Evolutionary conservation across 257 asterid species (phyloP).

Genomic region (Nicotiana attenuata): DNA sequence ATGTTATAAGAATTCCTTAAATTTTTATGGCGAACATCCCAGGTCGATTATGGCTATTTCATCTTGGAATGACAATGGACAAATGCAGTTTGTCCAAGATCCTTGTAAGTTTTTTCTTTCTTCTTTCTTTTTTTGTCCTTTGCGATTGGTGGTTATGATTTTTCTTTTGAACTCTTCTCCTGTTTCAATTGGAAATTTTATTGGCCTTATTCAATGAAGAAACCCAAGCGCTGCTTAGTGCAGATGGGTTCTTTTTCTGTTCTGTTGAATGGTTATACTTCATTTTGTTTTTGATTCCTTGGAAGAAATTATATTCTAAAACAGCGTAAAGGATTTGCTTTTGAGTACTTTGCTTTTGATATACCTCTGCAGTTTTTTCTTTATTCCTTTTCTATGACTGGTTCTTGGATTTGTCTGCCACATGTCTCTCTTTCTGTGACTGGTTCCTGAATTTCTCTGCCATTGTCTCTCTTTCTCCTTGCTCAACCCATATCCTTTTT

Average conservation of each 20-base stretch:
- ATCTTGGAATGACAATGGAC: conserved; percentile 99
- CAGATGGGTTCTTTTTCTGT: neutral
- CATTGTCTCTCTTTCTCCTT: neutral
- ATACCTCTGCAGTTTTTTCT: neutral
- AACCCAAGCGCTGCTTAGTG: neutral
- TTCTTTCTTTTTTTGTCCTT: neutral
- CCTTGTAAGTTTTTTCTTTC: conserved; percentile 58
- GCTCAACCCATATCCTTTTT: neutral
- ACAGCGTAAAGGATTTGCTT: neutral
- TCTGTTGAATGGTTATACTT: neutral
- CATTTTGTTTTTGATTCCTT: neutral
- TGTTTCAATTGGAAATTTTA: neutral
- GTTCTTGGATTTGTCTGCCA: neutral
- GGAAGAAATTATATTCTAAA: neutral
- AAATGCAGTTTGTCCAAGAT: conserved; percentile 88
- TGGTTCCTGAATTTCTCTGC: conserved; percentile 4
- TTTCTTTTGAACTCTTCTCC: neutral
- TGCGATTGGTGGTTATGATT: neutral
- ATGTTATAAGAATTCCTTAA: neutral
- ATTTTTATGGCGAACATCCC: conserved; percentile 15
- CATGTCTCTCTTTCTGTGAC: neutral
- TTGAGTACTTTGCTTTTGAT: neutral
- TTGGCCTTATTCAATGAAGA: neutral
- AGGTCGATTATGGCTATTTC: conserved; percentile 97
- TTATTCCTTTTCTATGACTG: neutral